phyloP scores from a whole-genome alignment of 495 filamentous ascomycete species.

The Neurospora discreta region DNA sequence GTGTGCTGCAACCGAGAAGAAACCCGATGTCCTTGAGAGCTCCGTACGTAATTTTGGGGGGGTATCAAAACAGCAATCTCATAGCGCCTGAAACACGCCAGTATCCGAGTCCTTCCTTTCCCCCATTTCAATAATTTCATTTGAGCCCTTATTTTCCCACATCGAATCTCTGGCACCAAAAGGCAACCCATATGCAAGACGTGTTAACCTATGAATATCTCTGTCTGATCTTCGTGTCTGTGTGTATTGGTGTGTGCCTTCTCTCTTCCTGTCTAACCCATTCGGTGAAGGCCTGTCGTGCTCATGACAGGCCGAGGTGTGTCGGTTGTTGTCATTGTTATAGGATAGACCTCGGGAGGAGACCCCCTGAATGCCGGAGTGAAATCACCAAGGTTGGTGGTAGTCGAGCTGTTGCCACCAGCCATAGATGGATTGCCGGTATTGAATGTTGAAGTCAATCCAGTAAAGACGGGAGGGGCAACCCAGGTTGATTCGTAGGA shows the following conservation, averaged over 20 bases:
- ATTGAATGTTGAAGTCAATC: neutral
- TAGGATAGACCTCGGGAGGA: constrained; percentile 6
- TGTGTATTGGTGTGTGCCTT: neutral
- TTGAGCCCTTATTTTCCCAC: neutral
- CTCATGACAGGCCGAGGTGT: constrained; percentile 21
- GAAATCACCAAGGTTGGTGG: neutral
- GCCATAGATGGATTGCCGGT: neutral
- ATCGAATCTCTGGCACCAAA: neutral
- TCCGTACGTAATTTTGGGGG: neutral
- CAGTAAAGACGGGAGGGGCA: neutral
- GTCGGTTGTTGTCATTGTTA: constrained; percentile 24
- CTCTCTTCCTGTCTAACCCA: neutral
- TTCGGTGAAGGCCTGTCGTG: constrained; percentile 2
- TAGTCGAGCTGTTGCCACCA: constrained; percentile 2
- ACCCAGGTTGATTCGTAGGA: neutral
- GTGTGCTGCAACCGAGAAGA: neutral
- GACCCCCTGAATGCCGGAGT: neutral
- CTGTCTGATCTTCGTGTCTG: neutral
- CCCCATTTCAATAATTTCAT: neutral
- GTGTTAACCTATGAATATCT: neutral
- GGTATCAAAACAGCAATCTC: neutral
- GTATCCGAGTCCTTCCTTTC: neutral
- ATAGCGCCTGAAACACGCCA: neutral
- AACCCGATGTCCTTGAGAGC: neutral
- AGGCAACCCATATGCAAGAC: neutral